These are phyloP conservation scores for Diaporthe velutina DNA, from an alignment of 2,329 filamentous ascomycete species.

Conservation along the genomic window DNA sequence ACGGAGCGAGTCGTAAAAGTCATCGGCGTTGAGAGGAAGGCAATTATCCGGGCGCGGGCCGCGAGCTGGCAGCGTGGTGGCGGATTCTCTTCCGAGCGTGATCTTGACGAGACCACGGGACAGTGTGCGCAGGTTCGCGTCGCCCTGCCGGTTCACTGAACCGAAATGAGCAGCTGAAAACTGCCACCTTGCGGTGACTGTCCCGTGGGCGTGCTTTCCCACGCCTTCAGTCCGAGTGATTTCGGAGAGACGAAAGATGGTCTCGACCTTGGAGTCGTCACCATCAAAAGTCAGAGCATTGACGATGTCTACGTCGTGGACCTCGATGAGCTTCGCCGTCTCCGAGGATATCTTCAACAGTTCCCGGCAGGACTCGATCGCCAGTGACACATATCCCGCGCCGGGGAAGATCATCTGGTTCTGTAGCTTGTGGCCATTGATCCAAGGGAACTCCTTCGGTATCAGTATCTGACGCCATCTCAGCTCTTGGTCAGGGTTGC, in stretches of 20 bases:
- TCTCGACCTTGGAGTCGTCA: constrained; percentile 7
- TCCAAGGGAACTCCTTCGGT: constrained; percentile 51
- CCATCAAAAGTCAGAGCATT: not conserved
- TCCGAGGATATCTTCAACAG: not conserved
- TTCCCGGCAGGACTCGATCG: constrained; percentile 40
- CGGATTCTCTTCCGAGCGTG: not conserved
- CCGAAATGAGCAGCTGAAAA: not conserved
- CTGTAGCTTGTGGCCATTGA: constrained; percentile 52
- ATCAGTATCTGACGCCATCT: constrained; percentile 45
- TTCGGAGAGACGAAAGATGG: not conserved
- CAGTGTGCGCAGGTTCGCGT: not conserved
- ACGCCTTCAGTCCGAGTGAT: not conserved
- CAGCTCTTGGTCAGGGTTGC: constrained; percentile 32
- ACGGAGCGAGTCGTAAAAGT: constrained; percentile 8
- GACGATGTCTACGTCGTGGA: not conserved
- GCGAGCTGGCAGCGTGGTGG: not conserved
- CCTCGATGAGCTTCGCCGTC: not conserved
- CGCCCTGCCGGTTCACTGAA: constrained; percentile 5
- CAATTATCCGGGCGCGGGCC: not conserved
- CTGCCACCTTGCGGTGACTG: not conserved
- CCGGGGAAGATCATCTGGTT: constrained; percentile 54
- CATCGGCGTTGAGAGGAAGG: not conserved
- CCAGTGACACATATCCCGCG: constrained; percentile 42
- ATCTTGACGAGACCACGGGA: not conserved
- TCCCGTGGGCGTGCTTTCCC: too few relatives aligned